Percentiles rank a stretch among this genome's conserved stretches.
Conservation (phyloP, 345 rosid genomes). For the Melaleuca quinquenervia region DNA sequence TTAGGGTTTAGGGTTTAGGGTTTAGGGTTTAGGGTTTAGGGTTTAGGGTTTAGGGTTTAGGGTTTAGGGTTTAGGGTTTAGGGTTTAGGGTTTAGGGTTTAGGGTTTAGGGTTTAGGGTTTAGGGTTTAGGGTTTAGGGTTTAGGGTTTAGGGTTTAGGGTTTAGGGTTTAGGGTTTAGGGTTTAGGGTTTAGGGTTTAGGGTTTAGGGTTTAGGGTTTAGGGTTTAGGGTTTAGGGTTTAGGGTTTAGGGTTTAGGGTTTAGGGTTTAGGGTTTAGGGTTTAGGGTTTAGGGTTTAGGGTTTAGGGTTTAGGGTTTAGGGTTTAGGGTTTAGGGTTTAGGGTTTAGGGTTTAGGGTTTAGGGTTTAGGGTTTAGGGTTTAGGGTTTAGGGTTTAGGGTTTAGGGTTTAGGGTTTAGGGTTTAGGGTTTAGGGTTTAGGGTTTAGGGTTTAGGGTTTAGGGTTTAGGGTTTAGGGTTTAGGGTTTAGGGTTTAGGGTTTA, state of each 20-base stretch:
- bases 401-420: background rate
- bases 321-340: background rate
- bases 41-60: background rate
- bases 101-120: background rate
- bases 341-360: background rate
- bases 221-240: background rate
- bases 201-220: background rate
- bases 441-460: background rate
- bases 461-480: constrained; percentile 5
- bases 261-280: background rate
- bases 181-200: background rate
- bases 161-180: background rate
- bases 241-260: background rate
- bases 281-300: background rate
- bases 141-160: background rate
- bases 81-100: background rate
- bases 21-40: background rate
- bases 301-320: background rate
- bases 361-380: background rate
- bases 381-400: background rate
- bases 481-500: constrained; percentile 13
- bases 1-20: background rate
- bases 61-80: background rate
- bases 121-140: background rate
- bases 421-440: background rate